These are phyloP conservation scores for Ophiostoma montium DNA, from an alignment of 2,329 filamentous ascomycete species.

Conservation along the genomic window DNA sequence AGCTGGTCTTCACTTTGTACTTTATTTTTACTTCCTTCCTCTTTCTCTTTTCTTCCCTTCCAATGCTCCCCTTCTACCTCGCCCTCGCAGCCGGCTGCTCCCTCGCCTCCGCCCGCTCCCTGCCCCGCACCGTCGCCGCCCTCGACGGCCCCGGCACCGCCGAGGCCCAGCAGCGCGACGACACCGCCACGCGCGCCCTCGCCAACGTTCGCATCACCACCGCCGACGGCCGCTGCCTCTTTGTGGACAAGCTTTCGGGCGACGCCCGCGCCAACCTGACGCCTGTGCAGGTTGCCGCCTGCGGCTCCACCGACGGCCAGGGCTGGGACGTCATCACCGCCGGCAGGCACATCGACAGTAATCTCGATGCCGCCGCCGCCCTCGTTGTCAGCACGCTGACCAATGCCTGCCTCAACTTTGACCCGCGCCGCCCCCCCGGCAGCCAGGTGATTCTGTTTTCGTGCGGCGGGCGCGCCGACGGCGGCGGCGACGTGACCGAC, in stretches of 20 bases:
- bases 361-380: slow-evolving; percentile 29
- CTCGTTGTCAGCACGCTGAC: slow-evolving; percentile 43
- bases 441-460: slow-evolving; percentile 43
- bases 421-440: slow-evolving; percentile 33
- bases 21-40: slow-evolving; percentile 3
- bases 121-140: slow-evolving; percentile 24
- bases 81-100: not conserved
- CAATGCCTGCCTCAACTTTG: slow-evolving; percentile 44
- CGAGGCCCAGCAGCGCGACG: slow-evolving; percentile 31
- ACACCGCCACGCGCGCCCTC: slow-evolving; percentile 29
- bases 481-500: slow-evolving; percentile 31
- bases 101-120: not conserved
- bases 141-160: slow-evolving; percentile 29
- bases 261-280: slow-evolving; percentile 35
- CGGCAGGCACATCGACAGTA: slow-evolving; percentile 34
- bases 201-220: slow-evolving; percentile 30
- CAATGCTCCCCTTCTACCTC: slow-evolving; percentile 16
- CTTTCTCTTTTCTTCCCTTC: slow-evolving; percentile 8
- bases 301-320: slow-evolving; percentile 27
- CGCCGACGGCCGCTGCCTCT: slow-evolving; percentile 29
- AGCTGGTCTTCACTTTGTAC: slow-evolving; percentile 3
- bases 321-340: slow-evolving; percentile 34
- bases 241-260: slow-evolving; percentile 31
- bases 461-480: slow-evolving; percentile 43
- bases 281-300: slow-evolving; percentile 30